phyloP scores from a whole-genome alignment of 2,329 filamentous ascomycete species.

The Fusarium devonianum region DNA sequence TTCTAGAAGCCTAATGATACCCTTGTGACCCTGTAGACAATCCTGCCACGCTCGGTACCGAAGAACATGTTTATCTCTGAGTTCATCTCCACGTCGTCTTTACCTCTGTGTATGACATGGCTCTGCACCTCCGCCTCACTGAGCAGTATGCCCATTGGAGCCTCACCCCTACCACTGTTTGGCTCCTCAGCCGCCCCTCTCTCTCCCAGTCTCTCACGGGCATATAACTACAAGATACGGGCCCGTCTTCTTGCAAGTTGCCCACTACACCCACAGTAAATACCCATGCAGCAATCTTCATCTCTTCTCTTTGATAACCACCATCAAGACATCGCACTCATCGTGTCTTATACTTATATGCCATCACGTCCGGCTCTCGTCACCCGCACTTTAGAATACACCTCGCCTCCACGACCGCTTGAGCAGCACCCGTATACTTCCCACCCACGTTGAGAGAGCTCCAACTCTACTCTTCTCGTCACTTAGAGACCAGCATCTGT shows the following conservation, averaged over 20 bases:
- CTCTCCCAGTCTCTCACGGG: conserved; percentile 1
- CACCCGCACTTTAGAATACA: conserved; percentile 8
- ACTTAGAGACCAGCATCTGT: background rate
- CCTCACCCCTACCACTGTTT: conserved; percentile 32
- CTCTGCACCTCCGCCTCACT: conserved; percentile 40
- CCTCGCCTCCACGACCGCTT: conserved; percentile 21
- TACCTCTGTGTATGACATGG: conserved; percentile 30
- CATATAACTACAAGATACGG: conserved; percentile 25
- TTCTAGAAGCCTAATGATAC: conserved; percentile 40
- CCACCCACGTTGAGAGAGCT: conserved; percentile 8
- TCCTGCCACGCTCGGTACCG: conserved; percentile 12
- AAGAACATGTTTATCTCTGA: conserved; percentile 20
- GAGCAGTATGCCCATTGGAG: conserved; percentile 42
- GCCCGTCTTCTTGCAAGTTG: conserved; percentile 6
- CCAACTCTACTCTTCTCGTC: background rate
- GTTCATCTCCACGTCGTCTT: conserved; percentile 34
- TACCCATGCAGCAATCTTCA: conserved; percentile 25
- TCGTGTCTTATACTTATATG: conserved; percentile 24
- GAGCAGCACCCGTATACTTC: conserved; percentile 19
- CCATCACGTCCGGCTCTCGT: conserved; percentile 1
- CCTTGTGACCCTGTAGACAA: conserved; percentile 25
- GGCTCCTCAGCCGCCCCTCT: conserved; percentile 5
- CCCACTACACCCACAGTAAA: background rate
- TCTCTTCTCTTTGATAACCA: conserved; percentile 21
- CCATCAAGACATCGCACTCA: conserved; percentile 28